Base-by-base conservation (phyloP, 2,329 filamentous ascomycete genomes). In the Paraphoma sp. region DNA sequence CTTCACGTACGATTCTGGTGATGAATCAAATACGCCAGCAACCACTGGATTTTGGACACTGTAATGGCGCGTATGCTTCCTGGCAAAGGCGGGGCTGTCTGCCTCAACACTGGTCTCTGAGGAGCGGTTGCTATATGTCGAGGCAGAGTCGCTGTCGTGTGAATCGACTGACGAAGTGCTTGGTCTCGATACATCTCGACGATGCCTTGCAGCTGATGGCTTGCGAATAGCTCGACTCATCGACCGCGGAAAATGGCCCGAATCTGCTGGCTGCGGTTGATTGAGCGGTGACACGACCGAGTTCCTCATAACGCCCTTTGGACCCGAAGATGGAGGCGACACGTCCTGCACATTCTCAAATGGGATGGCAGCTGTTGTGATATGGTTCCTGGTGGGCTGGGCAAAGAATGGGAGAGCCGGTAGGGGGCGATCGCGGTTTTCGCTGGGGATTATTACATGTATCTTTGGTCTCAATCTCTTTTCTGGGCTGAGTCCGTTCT, bases 51-150 rank as follows among this genome's bases (percentile, higher is more conserved):
- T 58, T n/a, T 62, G 56, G n/a, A 54, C 46, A 28, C 48, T 55
- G 10, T 48, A 67, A 63, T 42, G 52, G 49, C 45, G 68, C 60
- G 8, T 64, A 63, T 30, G 55, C 60, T 43, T 59, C 50, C 16
- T 62, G 51, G 45, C 57, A 48, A 29, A 66, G 54, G 36, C 63
- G 36, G 47, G 63, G 4, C 30, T 38, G 18, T 76, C 63, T 56
- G 66, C 54, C 66, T 79, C 77, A 9, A 73, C 54, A 54, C 77
- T 79, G 8, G 77, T 78, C 59, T 71, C 63, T 9, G 77, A 79
- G n/a, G 76, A 77, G 14, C 64, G 64, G 44, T 60, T 65, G 62
- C 78, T 81, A 59, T 78, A 74, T 30, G 65, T 59, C 7, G 79
- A 80, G 8, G 71, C 75, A 16, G 71, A 66, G 51, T 78, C 75